phyloP scores from a whole-genome alignment of 192 early-diverging fungal genomes.

The Backusella westeae region DNA sequence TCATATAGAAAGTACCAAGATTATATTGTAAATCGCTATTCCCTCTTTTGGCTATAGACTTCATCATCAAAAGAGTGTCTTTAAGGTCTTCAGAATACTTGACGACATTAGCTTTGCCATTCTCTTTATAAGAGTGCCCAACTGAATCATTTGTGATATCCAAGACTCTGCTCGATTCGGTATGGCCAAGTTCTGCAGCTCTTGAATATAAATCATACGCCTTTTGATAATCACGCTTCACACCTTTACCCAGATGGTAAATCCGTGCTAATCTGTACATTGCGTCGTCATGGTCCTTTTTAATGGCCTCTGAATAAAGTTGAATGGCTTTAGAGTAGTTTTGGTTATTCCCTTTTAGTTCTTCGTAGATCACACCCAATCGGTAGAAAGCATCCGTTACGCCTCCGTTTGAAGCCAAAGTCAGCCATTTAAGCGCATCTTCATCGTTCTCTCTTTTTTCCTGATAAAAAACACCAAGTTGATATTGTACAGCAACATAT shows the following conservation, averaged over 20 bases:
- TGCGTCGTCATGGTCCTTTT: background rate
- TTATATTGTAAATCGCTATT: background rate
- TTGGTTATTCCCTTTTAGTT: background rate
- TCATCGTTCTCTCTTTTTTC: too few species aligned
- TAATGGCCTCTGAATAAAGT: background rate
- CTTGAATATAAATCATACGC: background rate
- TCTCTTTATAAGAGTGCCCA: accelerated
- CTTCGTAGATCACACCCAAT: background rate
- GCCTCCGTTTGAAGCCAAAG: background rate
- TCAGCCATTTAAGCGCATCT: background rate
- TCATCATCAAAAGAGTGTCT: background rate
- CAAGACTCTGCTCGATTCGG: background rate
- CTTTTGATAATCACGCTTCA: background rate
- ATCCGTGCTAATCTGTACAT: background rate
- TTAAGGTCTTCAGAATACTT: background rate
- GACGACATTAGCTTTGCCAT: background rate
- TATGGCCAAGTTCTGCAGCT: background rate
- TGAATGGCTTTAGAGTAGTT: background rate
- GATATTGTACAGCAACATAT: background rate
- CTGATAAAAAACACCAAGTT: background rate
- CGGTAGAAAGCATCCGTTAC: background rate
- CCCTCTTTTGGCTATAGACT: background rate
- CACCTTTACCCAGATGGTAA: background rate
- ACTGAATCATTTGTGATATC: background rate
- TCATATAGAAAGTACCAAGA: background rate